Percentiles rank a stretch among this genome's conserved stretches.
phyloP scores from a whole-genome alignment of 495 filamentous ascomycete genomes.

The Aspergillus nanangensis region DNA sequence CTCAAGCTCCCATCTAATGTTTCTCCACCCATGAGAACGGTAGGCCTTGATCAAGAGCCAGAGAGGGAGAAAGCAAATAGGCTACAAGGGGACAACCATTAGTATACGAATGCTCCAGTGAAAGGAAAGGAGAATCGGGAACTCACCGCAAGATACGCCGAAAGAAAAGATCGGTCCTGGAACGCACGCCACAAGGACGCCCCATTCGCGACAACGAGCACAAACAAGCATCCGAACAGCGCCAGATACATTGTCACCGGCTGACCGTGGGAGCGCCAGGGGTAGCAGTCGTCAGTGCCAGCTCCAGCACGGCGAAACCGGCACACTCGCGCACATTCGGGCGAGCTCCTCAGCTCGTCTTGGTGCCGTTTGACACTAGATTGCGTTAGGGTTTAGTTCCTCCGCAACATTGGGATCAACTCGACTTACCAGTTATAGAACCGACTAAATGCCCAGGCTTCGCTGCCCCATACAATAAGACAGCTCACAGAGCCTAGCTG shows the following conservation, averaged over 20 bases:
- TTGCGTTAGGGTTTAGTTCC: neutral
- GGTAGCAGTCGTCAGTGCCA: slow-evolving; percentile 29
- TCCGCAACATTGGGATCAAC: neutral
- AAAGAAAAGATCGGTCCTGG: slow-evolving; percentile 23
- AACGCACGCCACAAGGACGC: slow-evolving; percentile 37
- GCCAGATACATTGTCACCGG: slow-evolving; percentile 34
- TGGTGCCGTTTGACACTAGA: slow-evolving; percentile 23
- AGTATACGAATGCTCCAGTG: neutral
- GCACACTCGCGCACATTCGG: slow-evolving; percentile 22
- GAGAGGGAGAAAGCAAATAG: slow-evolving; percentile 23
- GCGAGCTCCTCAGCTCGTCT: slow-evolving; percentile 14
- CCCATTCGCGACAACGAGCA: slow-evolving; percentile 32
- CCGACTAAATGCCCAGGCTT: slow-evolving; percentile 41
- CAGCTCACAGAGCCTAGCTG: slow-evolving; percentile 33
- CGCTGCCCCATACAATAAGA: slow-evolving; percentile 41
- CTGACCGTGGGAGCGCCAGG: slow-evolving; percentile 39
- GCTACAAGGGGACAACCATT: slow-evolving; percentile 4
- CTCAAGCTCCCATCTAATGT: slow-evolving; percentile 22
- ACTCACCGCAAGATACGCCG: slow-evolving; percentile 35
- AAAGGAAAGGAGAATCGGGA: neutral
- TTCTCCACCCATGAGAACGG: slow-evolving; percentile 11
- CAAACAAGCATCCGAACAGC: slow-evolving; percentile 30
- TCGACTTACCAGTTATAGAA: slow-evolving; percentile 30
- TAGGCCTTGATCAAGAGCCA: slow-evolving; percentile 27
- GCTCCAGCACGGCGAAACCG: slow-evolving; percentile 20